Conservation (phyloP, 2,329 filamentous ascomycete genomes). For the Thelonectria blattea region DNA sequence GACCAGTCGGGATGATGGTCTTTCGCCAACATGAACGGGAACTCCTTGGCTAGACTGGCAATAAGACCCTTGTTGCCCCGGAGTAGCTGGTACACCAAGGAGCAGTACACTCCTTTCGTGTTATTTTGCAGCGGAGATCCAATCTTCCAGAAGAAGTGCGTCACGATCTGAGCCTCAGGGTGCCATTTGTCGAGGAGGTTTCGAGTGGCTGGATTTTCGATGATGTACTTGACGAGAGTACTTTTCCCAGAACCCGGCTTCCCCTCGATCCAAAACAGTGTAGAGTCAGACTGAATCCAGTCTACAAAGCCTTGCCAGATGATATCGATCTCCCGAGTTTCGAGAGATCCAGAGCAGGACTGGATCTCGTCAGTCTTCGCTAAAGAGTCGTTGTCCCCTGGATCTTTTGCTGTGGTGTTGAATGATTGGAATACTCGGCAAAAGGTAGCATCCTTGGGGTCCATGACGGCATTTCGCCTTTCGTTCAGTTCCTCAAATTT, state of each 20-base stretch:
- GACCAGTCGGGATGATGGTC: constrained; percentile 1
- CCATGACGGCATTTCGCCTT: not conserved
- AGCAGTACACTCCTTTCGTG: constrained; percentile 35
- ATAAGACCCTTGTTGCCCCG: constrained; percentile 20
- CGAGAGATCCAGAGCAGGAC: too few species aligned
- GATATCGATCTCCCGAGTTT: not conserved
- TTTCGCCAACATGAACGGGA: not conserved
- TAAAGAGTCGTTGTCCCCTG: not conserved
- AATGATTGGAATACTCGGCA: not conserved
- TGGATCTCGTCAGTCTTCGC: too few species aligned
- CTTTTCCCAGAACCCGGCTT: constrained; percentile 29
- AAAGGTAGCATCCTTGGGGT: not conserved
- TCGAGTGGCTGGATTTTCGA: not conserved
- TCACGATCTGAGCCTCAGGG: not conserved
- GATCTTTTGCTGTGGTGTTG: not conserved
- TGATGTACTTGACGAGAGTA: constrained; percentile 17
- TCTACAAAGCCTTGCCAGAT: not conserved
- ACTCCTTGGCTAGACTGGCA: not conserved
- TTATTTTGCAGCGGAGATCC: constrained; percentile 15
- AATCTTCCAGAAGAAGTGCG: constrained; percentile 23
- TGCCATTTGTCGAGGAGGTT: not conserved
- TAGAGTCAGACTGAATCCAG: constrained; percentile 4
- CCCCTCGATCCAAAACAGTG: constrained; percentile 8
- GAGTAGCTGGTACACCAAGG: constrained; percentile 29
- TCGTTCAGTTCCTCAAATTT: constrained; percentile 4